A percentile compares a stretch with the other conserved stretches of the same genome.
Evolutionary conservation across 2,329 filamentous ascomycete genomes (phyloP).

Genomic region (Grosmannia clavigera): DNA sequence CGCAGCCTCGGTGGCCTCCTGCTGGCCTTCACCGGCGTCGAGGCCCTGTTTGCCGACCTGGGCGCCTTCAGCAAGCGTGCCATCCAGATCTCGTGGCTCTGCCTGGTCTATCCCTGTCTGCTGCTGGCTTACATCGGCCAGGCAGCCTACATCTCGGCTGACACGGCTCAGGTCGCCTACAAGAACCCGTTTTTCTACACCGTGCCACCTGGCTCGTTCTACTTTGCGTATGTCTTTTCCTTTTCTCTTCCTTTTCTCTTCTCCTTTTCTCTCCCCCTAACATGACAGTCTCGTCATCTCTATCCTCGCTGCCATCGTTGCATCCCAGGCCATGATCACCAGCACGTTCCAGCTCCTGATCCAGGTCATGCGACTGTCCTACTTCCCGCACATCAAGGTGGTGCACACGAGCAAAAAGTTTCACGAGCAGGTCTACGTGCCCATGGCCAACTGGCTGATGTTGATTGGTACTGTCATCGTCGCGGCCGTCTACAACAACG

Average conservation of each 20-base stretch:
- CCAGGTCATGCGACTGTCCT: slow-evolving; percentile 58
- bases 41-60: slow-evolving; percentile 66
- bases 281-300: slow-evolving; percentile 44
- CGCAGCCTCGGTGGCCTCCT: slow-evolving; percentile 56
- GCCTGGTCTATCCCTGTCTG: slow-evolving; percentile 54
- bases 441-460: slow-evolving; percentile 63
- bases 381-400: slow-evolving; percentile 65
- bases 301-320: slow-evolving; percentile 59
- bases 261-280: background rate
- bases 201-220: slow-evolving; percentile 54
- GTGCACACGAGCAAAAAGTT: slow-evolving; percentile 59
- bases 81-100: slow-evolving; percentile 62
- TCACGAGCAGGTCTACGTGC: slow-evolving; percentile 66
- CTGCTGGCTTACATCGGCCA: slow-evolving; percentile 59
- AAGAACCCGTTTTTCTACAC: slow-evolving; percentile 64
- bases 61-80: slow-evolving; percentile 60
- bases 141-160: slow-evolving; percentile 54
- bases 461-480: slow-evolving; percentile 67
- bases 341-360: slow-evolving; percentile 57
- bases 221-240: slow-evolving; percentile 28
- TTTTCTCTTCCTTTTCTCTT: too few species aligned
- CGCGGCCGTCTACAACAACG: slow-evolving; percentile 60
- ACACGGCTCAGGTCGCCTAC: slow-evolving; percentile 43
- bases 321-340: slow-evolving; percentile 69
- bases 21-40: slow-evolving; percentile 65